These are phyloP conservation scores for Penstemon barbatus DNA, from an alignment of 257 asterid genomes.

Conservation along the genomic window DNA sequence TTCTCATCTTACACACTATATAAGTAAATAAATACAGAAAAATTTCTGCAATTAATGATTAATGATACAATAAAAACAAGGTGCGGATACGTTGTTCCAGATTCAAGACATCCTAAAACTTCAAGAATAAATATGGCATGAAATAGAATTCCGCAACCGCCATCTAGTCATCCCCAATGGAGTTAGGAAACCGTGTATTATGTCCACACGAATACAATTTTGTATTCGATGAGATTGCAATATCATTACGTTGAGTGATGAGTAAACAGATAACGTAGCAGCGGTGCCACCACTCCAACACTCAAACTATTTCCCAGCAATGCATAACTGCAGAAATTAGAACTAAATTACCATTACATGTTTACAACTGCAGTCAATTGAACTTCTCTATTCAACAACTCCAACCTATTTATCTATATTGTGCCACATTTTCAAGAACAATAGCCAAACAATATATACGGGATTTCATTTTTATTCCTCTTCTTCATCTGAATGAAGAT, in stretches of 20 bases:
- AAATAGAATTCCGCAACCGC: no score
- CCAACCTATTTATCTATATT: no score
- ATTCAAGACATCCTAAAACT: no score
- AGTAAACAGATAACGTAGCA: conserved; percentile 53
- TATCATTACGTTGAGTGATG: conserved; percentile 29
- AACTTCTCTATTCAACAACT: not conserved
- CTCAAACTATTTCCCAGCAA: conserved; percentile 90
- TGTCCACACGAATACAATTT: not conserved
- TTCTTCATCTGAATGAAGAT: no score
- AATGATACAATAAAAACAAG: no score
- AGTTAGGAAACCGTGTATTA: not conserved
- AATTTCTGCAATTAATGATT: no score
- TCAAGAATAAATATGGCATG: no score
- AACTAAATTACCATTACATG: not conserved
- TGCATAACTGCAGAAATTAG: conserved; percentile 64
- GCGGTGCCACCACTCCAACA: conserved; percentile 77
- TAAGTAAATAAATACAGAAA: no score
- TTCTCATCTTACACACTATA: no score
- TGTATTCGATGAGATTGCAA: conserved; percentile 1
- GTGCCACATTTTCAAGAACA: not conserved
- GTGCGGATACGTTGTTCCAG: no score
- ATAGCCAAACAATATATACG: not conserved
- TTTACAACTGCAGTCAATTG: not conserved
- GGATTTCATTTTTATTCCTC: no score
- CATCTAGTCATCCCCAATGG: not conserved